A percentile compares a stretch with the other conserved stretches of the same genome.
These are phyloP conservation scores for Lizonia empirigonia DNA, from an alignment of 2,329 filamentous ascomycete species.

Conservation along the genomic window DNA sequence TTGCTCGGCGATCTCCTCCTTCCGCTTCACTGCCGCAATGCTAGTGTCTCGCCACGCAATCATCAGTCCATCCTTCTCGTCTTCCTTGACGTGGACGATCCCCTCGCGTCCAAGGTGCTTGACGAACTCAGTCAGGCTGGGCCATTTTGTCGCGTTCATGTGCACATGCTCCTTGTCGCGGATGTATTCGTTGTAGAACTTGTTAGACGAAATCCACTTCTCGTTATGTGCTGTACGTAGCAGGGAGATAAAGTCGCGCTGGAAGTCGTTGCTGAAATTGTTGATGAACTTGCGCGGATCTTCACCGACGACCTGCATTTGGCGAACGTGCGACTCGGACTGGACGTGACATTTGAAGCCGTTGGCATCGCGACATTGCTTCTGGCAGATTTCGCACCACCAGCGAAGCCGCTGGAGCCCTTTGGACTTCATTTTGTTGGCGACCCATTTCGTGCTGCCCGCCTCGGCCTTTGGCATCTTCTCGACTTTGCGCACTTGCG, in stretches of 20 bases:
- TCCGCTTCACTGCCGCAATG: constrained; percentile 78
- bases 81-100: constrained; percentile 81
- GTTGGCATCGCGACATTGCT: constrained; percentile 82
- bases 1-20: constrained; percentile 80
- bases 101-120: constrained; percentile 86
- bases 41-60: constrained; percentile 92
- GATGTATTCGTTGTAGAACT: constrained; percentile 96
- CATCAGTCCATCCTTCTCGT: constrained; percentile 83
- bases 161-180: constrained; percentile 74
- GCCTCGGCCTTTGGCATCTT: constrained; percentile 89
- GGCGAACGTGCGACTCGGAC: constrained; percentile 84
- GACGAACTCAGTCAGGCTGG: constrained; percentile 84
- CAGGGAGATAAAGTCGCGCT: constrained; percentile 76
- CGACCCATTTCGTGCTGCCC: constrained; percentile 86
- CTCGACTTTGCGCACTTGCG: constrained; percentile 11
- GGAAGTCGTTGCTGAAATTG: constrained; percentile 81
- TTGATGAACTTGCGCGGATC: constrained; percentile 84
- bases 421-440: constrained; percentile 82
- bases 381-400: constrained; percentile 84
- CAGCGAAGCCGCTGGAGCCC: constrained; percentile 74
- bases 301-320: constrained; percentile 86
- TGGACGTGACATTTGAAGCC: constrained; percentile 73
- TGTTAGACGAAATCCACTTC: constrained; percentile 86
- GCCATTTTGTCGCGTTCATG: constrained; percentile 93
- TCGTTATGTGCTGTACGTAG: constrained; percentile 86